Conservation (phyloP, 192 early-diverging fungal genomes). For the Linnemannia hyalina region DNA sequence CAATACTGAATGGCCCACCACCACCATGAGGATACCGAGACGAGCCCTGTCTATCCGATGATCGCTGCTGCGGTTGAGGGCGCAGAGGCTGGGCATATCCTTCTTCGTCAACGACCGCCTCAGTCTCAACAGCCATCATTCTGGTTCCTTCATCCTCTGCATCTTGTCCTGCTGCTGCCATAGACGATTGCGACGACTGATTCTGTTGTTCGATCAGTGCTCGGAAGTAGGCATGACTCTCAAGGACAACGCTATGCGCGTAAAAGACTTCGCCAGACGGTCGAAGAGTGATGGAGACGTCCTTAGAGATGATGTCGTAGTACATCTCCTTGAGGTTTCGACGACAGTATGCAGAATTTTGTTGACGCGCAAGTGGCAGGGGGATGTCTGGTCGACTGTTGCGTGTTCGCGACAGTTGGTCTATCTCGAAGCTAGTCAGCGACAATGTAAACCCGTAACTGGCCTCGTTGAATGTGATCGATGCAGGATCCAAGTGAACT, state of each 20-base stretch:
- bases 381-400: slow-evolving; percentile 20
- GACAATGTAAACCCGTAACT: slow-evolving; percentile 47
- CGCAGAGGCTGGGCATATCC: slow-evolving; percentile 41
- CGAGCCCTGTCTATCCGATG: background rate
- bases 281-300: slow-evolving; percentile 32
- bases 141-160: background rate
- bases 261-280: slow-evolving; percentile 31
- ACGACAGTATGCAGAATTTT: slow-evolving; percentile 48
- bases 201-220: slow-evolving; percentile 2
- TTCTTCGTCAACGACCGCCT: slow-evolving; percentile 30
- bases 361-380: slow-evolving; percentile 29
- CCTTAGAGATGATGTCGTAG: slow-evolving; percentile 34
- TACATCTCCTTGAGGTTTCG: slow-evolving; percentile 54
- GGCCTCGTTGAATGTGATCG: slow-evolving; percentile 46
- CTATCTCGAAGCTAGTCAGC: slow-evolving; percentile 16
- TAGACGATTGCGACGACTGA: background rate
- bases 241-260: slow-evolving; percentile 43
- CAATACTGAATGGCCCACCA: background rate
- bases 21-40: background rate
- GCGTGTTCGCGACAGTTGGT: background rate
- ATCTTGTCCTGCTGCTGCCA: background rate
- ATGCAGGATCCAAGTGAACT: slow-evolving; percentile 43
- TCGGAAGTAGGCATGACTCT: slow-evolving; percentile 36
- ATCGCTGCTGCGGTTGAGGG: background rate
- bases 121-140: background rate